Percentiles rank a stretch among this genome's conserved stretches.
phyloP scores from a whole-genome alignment of 2,329 filamentous ascomycete genomes.

The Thelonectria discophora region DNA sequence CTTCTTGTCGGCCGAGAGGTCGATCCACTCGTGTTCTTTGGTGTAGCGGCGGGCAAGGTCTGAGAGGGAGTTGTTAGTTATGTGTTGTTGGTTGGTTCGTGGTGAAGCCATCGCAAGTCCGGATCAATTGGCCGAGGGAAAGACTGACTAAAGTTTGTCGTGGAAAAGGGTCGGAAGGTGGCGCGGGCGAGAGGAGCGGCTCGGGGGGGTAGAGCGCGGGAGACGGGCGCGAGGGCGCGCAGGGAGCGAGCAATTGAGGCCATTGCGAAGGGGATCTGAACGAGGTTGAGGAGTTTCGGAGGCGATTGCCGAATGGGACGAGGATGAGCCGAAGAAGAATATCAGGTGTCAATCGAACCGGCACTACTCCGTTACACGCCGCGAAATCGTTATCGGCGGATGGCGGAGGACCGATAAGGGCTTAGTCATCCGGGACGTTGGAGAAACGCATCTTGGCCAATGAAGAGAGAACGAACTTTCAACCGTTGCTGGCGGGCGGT shows the following conservation, averaged over 20 bases:
- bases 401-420: constrained; percentile 13
- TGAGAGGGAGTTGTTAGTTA: constrained; percentile 43
- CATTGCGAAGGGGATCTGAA: constrained; percentile 52
- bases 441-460: not conserved
- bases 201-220: constrained; percentile 50
- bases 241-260: constrained; percentile 69
- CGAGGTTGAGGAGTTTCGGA: constrained; percentile 17
- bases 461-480: not conserved
- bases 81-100: not conserved
- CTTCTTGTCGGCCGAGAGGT: constrained; percentile 83
- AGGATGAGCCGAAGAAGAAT: constrained; percentile 10
- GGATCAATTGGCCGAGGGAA: constrained; percentile 7
- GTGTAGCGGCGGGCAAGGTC: constrained; percentile 85
- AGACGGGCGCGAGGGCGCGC: constrained; percentile 58
- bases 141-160: constrained; percentile 49
- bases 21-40: constrained; percentile 98
- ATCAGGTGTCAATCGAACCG: constrained; percentile 23
- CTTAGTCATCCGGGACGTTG: constrained; percentile 20
- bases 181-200: constrained; percentile 52
- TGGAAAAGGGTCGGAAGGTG: constrained; percentile 54
- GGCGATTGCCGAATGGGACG: constrained; percentile 19
- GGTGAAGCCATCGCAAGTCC: constrained; percentile 3
- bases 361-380: constrained; percentile 19
- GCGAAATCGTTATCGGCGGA: constrained; percentile 21
- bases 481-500: not conserved